Percentiles rank a stretch among this genome's conserved stretches.
Evolutionary conservation across 805 yeast species (phyloP).

Genomic region (Metahyphopichia silvanorum): DNA sequence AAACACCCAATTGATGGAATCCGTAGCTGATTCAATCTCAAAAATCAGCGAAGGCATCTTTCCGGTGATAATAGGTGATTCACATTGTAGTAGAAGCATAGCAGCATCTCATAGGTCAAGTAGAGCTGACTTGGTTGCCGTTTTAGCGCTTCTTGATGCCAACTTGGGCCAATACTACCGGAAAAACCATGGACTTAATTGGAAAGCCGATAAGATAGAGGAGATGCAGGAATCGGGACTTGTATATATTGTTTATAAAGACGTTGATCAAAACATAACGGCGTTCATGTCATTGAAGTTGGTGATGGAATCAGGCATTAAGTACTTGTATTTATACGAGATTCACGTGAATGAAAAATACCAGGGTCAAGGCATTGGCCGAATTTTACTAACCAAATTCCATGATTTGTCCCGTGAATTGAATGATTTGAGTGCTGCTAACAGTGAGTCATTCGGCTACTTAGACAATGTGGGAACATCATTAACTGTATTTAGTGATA

Average conservation of each 20-base stretch:
- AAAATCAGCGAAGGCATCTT: constrained; percentile 6
- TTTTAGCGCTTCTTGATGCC: constrained; percentile 20
- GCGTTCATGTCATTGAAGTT: constrained; percentile 48
- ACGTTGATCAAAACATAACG: constrained; percentile 11
- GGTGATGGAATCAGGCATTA: constrained; percentile 35
- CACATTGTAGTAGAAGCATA: not conserved
- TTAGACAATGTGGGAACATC: constrained; percentile 25
- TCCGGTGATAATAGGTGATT: not conserved
- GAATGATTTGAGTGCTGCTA: constrained; percentile 1
- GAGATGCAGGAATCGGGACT: constrained; percentile 51
- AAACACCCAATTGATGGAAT: constrained; percentile 12
- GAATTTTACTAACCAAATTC: constrained; percentile 30
- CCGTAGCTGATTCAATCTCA: constrained; percentile 9
- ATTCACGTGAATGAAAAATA: constrained; percentile 42
- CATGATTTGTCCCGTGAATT: constrained; percentile 25
- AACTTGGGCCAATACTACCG: constrained; percentile 27
- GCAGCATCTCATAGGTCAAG: constrained; percentile 6
- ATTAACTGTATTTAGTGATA: constrained; percentile 51
- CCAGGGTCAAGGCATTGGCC: constrained; percentile 39
- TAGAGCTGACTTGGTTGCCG: constrained; percentile 5
- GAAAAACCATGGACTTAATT: constrained; percentile 30
- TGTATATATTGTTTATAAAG: constrained; percentile 35
- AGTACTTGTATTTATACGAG: constrained; percentile 53
- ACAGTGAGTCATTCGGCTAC: constrained; percentile 1
- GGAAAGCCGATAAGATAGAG: constrained; percentile 38